phyloP scores from a whole-genome alignment of 345 rosid genomes.

The Aegle marmelos region DNA sequence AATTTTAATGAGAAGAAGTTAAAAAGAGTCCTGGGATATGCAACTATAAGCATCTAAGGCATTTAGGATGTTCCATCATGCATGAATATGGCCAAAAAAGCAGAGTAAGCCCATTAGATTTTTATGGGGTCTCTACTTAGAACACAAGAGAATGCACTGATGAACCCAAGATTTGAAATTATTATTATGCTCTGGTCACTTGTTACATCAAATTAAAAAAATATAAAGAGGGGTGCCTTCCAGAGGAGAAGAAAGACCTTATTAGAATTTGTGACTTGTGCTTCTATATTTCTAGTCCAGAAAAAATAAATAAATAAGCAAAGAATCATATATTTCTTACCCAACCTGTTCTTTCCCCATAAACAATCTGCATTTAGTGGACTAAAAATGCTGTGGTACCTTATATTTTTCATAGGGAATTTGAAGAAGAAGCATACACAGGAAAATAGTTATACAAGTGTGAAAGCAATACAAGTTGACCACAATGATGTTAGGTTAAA shows the following conservation, averaged over 20 bases:
- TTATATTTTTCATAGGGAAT: background rate
- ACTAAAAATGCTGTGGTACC: background rate
- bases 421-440: background rate
- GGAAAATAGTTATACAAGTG: background rate
- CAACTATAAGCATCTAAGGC: background rate
- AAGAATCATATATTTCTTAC: background rate
- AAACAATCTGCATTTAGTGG: background rate
- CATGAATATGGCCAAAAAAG: background rate
- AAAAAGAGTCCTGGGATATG: background rate
- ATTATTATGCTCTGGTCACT: background rate
- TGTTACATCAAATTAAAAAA: background rate
- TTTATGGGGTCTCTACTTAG: background rate
- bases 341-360: background rate
- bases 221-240: background rate
- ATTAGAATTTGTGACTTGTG: background rate
- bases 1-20: background rate
- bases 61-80: background rate
- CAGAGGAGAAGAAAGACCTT: background rate
- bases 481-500: background rate
- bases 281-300: background rate
- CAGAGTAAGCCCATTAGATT: background rate
- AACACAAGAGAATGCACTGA: background rate
- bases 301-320: background rate
- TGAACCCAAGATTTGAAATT: background rate
- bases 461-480: background rate